Evolutionary conservation across 139 green algal species (phyloP).

Genomic region (Astrephomene gubernaculifera): DNA sequence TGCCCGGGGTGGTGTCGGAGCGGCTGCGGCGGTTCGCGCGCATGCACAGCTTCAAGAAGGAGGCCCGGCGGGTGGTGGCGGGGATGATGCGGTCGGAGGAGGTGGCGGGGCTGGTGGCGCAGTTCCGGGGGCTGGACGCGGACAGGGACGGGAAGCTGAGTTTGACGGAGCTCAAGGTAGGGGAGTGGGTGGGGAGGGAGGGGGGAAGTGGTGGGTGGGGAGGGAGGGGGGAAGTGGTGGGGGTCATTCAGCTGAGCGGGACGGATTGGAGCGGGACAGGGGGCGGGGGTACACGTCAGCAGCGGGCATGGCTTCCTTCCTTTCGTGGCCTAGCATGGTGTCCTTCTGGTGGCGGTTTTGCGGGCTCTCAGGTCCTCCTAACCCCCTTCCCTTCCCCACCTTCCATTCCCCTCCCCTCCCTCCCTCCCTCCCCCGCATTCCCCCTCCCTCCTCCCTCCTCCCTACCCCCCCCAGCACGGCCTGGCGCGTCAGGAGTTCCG

Average conservation of each 20-base stretch:
- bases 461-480: slow-evolving; percentile 59
- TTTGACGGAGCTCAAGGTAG: slow-evolving; percentile 9
- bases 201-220: background rate
- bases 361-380: background rate
- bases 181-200: background rate
- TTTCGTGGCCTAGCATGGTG: too few species aligned
- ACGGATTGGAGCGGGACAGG: too few species aligned
- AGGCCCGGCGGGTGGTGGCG: slow-evolving; percentile 23
- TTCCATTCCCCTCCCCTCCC: background rate
- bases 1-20: slow-evolving; percentile 72
- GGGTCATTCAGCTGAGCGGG: too few species aligned
- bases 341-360: too few species aligned
- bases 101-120: slow-evolving; percentile 58
- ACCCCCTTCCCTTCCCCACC: background rate
- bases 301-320: too few species aligned
- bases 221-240: background rate
- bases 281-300: too few species aligned
- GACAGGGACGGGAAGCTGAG: slow-evolving; percentile 42
- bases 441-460: too few species aligned
- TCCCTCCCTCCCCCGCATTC: background rate
- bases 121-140: slow-evolving; percentile 68
- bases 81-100: slow-evolving; percentile 70
- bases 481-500: slow-evolving; percentile 63
- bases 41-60: slow-evolving; percentile 81
- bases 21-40: slow-evolving; percentile 87